phyloP scores from a whole-genome alignment of 805 yeast species.

The Saturnispora hagleri region DNA sequence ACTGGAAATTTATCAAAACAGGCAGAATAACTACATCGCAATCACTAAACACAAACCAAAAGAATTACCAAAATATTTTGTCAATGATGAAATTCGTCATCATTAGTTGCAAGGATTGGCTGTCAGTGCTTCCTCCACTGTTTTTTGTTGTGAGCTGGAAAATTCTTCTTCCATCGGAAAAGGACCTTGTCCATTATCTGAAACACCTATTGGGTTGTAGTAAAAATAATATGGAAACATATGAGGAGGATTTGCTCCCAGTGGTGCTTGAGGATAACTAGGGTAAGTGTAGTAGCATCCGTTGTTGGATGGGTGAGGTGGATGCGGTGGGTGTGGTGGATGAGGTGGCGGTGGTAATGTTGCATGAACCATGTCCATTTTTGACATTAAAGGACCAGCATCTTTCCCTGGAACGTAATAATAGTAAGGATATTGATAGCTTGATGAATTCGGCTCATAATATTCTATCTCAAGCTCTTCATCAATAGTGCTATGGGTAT shows the following conservation, averaged over 20 bases:
- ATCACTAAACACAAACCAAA: neutral
- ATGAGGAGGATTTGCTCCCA: conserved; percentile 15
- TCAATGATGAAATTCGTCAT: neutral
- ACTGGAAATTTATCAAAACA: too few relatives aligned
- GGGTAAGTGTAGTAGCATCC: conserved; percentile 25
- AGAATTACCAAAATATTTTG: neutral
- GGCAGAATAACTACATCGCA: too few relatives aligned
- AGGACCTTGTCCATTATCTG: neutral
- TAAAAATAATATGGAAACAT: conserved; percentile 27
- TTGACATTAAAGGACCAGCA: conserved; percentile 6
- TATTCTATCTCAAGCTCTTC: conserved; percentile 15
- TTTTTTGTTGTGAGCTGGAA: neutral
- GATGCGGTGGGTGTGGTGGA: conserved; percentile 4
- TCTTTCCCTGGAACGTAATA: conserved; percentile 25
- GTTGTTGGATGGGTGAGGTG: conserved; percentile 18
- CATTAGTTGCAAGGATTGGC: neutral
- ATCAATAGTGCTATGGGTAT: conserved; percentile 24
- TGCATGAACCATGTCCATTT: conserved; percentile 2
- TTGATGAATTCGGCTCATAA: conserved; percentile 6
- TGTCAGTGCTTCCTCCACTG: neutral
- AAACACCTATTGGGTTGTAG: conserved; percentile 18
- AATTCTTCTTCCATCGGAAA: neutral
- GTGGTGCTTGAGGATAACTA: conserved; percentile 15
- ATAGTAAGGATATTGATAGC: conserved; percentile 21
- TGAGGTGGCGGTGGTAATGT: neutral